phyloP scores from a whole-genome alignment of 1,284 basidiomycete genomes.

The Rhodotorula sp. region DNA sequence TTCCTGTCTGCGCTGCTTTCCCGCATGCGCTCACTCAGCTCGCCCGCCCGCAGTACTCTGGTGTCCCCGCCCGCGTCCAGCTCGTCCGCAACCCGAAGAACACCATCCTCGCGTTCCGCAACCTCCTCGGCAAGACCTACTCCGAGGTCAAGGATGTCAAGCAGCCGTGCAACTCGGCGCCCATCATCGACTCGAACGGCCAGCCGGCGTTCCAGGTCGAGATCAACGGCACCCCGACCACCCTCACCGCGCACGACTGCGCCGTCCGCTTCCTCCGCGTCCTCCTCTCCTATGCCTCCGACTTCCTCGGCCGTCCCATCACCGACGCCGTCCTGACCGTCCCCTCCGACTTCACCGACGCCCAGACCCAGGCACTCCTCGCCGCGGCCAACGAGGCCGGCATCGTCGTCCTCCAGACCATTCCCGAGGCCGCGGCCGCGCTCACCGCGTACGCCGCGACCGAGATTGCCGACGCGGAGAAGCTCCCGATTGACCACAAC shows the following conservation, averaged over 20 bases:
- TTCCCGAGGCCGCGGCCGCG: slow-evolving; percentile 56
- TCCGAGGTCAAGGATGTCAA: slow-evolving; percentile 65
- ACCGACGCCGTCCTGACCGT: slow-evolving; percentile 82
- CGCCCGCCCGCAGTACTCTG: slow-evolving; percentile 71
- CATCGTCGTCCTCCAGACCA: slow-evolving; percentile 65
- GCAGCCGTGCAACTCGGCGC: slow-evolving; percentile 82
- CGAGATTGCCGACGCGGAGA: slow-evolving; percentile 43
- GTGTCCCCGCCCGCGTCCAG: slow-evolving; percentile 92
- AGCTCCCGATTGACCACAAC: slow-evolving; percentile 58
- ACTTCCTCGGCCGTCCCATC: slow-evolving; percentile 81
- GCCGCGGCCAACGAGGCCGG: slow-evolving; percentile 63
- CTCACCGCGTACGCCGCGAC: slow-evolving; percentile 55
- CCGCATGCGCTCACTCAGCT: not conserved
- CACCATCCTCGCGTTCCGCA: slow-evolving; percentile 91
- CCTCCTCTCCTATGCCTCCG: slow-evolving; percentile 82
- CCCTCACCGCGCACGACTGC: slow-evolving; percentile 81
- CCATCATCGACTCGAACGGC: slow-evolving; percentile 68
- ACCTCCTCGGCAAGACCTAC: slow-evolving; percentile 82
- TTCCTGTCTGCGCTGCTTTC: not conserved
- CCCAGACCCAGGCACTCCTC: slow-evolving; percentile 51
- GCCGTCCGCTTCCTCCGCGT: slow-evolving; percentile 82
- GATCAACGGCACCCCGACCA: slow-evolving; percentile 65
- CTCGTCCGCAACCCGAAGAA: slow-evolving; percentile 94
- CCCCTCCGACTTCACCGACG: slow-evolving; percentile 57
- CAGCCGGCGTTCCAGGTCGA: slow-evolving; percentile 68